Evolutionary conservation across 1,284 basidiomycete genomes (phyloP).

Genomic region (Melampsora occidentalis): DNA sequence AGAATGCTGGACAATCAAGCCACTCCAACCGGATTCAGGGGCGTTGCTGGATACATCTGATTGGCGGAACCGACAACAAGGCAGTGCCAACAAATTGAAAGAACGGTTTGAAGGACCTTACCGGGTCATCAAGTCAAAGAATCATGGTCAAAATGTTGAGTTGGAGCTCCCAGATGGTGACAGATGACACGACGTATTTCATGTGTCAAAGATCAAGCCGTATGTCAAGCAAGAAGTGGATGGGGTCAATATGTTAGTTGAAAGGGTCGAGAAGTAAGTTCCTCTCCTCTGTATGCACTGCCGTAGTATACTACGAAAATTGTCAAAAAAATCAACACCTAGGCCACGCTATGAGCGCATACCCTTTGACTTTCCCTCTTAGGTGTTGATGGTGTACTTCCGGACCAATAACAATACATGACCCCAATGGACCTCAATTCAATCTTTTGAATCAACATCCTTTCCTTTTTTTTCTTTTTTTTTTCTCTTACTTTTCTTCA

Average conservation of each 20-base stretch:
- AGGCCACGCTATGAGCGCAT: no score
- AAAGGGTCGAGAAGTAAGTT: neutral
- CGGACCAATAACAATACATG: no score
- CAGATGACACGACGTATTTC: neutral
- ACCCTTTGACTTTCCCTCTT: no score
- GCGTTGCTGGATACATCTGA: neutral
- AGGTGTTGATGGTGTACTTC: no score
- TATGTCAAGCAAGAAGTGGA: neutral
- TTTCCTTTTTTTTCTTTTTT: no score
- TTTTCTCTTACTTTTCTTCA: no score
- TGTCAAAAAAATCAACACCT: no score
- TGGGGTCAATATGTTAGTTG: neutral
- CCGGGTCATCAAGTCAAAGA: neutral
- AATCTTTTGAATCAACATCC: no score
- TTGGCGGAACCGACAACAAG: neutral
- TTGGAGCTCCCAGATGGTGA: neutral
- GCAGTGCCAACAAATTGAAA: neutral
- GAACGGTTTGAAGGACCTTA: conserved; percentile 18
- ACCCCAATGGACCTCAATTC: no score
- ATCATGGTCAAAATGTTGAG: neutral
- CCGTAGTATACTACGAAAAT: no score
- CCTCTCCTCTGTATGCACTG: neutral
- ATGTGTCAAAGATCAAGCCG: conserved; percentile 5
- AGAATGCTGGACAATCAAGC: neutral
- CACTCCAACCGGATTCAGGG: neutral